Evolutionary conservation across 2,329 filamentous ascomycete genomes (phyloP).

Genomic region (Ophiostoma novo-ulmi): DNA sequence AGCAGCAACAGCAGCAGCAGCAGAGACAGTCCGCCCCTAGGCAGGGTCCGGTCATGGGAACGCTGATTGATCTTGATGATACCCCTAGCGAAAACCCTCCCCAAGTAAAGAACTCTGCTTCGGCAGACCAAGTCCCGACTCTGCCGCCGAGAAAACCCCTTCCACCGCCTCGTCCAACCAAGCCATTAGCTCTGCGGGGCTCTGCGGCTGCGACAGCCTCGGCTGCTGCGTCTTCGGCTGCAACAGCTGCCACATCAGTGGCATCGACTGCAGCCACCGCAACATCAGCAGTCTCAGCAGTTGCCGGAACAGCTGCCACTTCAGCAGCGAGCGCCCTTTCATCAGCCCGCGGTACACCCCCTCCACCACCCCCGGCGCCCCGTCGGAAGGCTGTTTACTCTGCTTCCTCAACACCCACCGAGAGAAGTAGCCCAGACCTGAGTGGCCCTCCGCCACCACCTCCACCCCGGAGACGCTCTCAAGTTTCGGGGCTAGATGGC

Average conservation of each 20-base stretch:
- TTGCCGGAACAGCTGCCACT: slow-evolving; percentile 14
- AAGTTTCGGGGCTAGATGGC: neutral
- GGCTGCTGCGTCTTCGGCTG: neutral
- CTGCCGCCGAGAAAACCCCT: slow-evolving; percentile 32
- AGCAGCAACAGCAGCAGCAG: slow-evolving; percentile 12
- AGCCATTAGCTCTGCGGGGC: slow-evolving; percentile 51
- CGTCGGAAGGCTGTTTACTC: slow-evolving; percentile 17
- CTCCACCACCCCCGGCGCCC: slow-evolving; percentile 22
- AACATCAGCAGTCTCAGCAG: neutral
- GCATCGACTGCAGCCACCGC: neutral
- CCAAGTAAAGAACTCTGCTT: neutral
- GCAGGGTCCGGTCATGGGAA: slow-evolving; percentile 47
- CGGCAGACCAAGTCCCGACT: neutral
- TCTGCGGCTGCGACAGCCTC: slow-evolving; percentile 35
- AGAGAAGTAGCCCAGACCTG: slow-evolving; percentile 17
- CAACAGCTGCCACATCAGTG: neutral
- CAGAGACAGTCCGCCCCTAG: neutral
- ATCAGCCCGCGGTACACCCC: neutral
- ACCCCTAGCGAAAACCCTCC: slow-evolving; percentile 40
- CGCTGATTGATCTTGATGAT: slow-evolving; percentile 55
- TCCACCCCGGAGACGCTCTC: slow-evolving; percentile 22
- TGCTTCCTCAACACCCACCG: slow-evolving; percentile 36
- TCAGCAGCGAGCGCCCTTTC: neutral
- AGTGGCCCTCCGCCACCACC: slow-evolving; percentile 23
- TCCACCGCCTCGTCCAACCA: slow-evolving; percentile 53